These are phyloP conservation scores for Volvox africanus DNA, from an alignment of 139 green algal species.

Conservation along the genomic window DNA sequence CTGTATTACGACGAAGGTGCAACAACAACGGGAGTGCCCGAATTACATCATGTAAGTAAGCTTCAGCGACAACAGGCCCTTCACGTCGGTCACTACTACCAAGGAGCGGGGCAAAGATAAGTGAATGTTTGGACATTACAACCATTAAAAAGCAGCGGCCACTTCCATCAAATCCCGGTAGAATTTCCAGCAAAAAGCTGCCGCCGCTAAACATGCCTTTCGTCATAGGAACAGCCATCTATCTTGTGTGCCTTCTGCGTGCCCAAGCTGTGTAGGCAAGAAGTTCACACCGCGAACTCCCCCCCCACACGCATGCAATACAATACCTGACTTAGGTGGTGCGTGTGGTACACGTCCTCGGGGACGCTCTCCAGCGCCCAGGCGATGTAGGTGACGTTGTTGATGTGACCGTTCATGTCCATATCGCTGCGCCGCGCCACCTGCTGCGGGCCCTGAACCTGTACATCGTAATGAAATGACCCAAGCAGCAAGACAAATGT, in stretches of 20 bases:
- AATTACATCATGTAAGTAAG: background rate
- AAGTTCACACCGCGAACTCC: background rate
- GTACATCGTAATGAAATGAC: background rate
- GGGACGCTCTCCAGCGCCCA: slow-evolving; percentile 94
- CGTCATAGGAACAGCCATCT: background rate
- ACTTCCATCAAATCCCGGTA: background rate
- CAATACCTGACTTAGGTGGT: slow-evolving; percentile 78
- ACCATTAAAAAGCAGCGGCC: background rate
- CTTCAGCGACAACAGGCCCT: too few relatives aligned
- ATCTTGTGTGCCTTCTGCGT: background rate
- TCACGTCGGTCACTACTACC: too few relatives aligned
- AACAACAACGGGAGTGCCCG: background rate
- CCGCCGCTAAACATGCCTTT: background rate
- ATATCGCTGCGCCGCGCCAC: slow-evolving; percentile 89
- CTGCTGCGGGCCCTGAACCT: slow-evolving; percentile 59
- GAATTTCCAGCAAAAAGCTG: background rate
- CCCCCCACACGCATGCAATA: background rate
- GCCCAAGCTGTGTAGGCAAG: background rate
- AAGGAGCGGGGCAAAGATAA: background rate
- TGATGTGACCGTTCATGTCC: slow-evolving; percentile 99
- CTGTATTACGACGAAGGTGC: slow-evolving; percentile 50
- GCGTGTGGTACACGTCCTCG: slow-evolving; percentile 72
- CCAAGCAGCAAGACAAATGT: too few relatives aligned
- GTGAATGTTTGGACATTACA: background rate
- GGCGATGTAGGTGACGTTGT: slow-evolving; percentile 96